phyloP scores from a whole-genome alignment of 805 yeast species.

The Candida anglica region DNA sequence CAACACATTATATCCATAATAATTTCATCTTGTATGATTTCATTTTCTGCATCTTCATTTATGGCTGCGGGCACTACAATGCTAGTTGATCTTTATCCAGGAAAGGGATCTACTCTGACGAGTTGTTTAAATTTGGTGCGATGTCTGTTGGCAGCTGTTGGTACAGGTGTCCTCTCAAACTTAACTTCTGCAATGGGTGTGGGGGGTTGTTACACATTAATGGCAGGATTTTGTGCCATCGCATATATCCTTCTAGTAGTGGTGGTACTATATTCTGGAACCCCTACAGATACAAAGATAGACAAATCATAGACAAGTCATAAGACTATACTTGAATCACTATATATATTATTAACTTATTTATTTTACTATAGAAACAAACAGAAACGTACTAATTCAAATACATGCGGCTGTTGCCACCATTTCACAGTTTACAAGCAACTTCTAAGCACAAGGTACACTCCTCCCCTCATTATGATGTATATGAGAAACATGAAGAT shows the following conservation, averaged over 20 bases:
- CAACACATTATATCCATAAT: constrained; percentile 53
- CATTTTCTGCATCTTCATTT: constrained; percentile 56
- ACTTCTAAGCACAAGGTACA: too few species aligned
- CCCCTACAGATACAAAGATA: too few species aligned
- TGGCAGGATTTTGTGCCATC: constrained; percentile 44
- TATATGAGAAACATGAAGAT: too few species aligned
- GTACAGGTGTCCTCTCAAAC: constrained; percentile 59
- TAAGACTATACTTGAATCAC: too few species aligned
- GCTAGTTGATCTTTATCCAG: constrained; percentile 73
- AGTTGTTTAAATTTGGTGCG: constrained; percentile 70
- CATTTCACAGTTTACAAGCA: too few species aligned
- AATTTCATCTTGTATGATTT: constrained; percentile 52
- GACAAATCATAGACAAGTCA: too few species aligned
- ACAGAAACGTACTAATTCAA: too few species aligned
- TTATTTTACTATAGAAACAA: too few species aligned
- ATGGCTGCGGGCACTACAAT: constrained; percentile 60
- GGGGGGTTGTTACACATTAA: constrained; percentile 78
- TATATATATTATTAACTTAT: too few species aligned
- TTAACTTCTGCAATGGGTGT: constrained; percentile 56
- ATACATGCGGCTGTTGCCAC: too few species aligned
- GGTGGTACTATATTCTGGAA: too few species aligned
- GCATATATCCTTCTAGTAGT: constrained; percentile 9
- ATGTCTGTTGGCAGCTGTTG: constrained; percentile 69
- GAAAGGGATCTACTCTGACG: constrained; percentile 66
- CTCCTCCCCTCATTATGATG: too few species aligned